Conservation (phyloP, 75 land plant species). For the Sequoia sempervirens region DNA sequence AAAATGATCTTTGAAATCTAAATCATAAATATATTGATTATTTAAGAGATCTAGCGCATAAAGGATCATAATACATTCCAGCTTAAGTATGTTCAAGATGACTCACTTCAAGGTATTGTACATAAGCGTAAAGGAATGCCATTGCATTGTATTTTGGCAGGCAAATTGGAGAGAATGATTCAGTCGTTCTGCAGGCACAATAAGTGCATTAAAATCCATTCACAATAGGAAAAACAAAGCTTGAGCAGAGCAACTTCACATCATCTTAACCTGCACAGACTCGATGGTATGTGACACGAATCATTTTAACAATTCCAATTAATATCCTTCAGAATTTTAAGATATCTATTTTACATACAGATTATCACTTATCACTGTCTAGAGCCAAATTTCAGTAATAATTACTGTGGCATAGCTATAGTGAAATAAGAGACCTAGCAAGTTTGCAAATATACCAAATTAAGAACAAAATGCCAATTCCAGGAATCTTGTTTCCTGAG, state of each 20-base stretch:
- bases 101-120: conserved; percentile 90
- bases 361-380: not conserved
- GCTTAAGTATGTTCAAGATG: not conserved
- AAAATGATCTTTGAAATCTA: not conserved
- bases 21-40: not conserved
- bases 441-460: not conserved
- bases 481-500: not conserved
- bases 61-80: not conserved
- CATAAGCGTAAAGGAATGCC: conserved; percentile 97
- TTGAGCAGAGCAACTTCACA: not conserved
- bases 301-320: not conserved
- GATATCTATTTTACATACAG: not conserved
- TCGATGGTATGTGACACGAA: not conserved
- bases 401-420: not conserved
- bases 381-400: not conserved
- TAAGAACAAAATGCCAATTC: not conserved
- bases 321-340: not conserved
- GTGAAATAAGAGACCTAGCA: not conserved
- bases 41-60: not conserved
- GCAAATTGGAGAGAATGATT: conserved; percentile 99
- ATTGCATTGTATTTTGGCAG: conserved; percentile 90
- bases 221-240: not conserved
- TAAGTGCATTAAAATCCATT: not conserved
- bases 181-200: conserved; percentile 77
- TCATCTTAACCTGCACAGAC: not conserved